Evolutionary conservation across 2,329 filamentous ascomycete genomes (phyloP), one percentile per base, ranked within the genome.

Genomic region (Pseudogymnoascus sp.): DNA sequence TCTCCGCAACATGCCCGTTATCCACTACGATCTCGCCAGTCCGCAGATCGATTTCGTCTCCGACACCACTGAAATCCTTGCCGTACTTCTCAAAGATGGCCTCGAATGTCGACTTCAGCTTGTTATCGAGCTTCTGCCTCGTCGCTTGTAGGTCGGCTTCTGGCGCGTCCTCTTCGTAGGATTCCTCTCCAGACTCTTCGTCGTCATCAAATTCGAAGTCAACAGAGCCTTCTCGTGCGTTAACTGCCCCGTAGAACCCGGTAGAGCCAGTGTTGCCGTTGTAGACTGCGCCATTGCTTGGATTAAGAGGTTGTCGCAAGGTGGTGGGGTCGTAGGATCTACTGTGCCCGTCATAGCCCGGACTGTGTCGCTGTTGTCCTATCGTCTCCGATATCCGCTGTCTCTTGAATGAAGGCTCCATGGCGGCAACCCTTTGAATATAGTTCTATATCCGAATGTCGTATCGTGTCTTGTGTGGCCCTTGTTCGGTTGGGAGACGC

Each of bases 1-100:
- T 85, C 71, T 83, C 74, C 60, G 83, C 74, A 61, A 97, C 74
- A 76, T 97, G 95, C 0, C 95, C 93, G 79, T 96, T 95, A 75
- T 97, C 83, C 63, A 97, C 87, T n/a, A 96, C 82, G 56, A 97
- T 86, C 64, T 90, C 80, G 62, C 91, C 92, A 0, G 90, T 93
- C 60, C 81, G 79, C 63, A 96, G 79, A 74, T 97, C 91, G 70
- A 97, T 92, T 76, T 96, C 92, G 74, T 97, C 93, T 62, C 88
- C 92, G 60, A 93, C 82, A 4, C 87, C 89, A 1, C 86, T 86
- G 71, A 96, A 96, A 73, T 97, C 89, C 67, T 82, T 87, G 62
- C 83, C 87, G 73, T 96, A 97, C 74, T 96, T 97, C 65, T 88
- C 84, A 72, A 96, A 96, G 63, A 97, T 96, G 63, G 84, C 80